Base-by-base conservation (phyloP, 257 asterid species). In the Gynochthodes officinalis region DNA sequence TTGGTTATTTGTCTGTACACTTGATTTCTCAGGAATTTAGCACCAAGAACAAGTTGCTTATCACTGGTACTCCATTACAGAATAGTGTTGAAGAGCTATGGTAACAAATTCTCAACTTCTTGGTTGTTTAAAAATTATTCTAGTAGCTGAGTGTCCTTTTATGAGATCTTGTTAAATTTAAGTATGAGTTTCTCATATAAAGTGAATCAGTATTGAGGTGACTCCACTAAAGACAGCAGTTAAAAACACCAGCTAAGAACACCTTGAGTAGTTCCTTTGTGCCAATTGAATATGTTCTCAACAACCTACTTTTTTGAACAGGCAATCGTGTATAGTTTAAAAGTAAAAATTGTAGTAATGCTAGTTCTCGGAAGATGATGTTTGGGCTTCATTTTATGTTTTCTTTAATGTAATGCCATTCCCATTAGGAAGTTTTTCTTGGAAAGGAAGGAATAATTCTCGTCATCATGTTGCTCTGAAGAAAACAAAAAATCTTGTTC, bases 81-180 rank as follows among this genome's bases (percentile, higher is more conserved):
- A 95, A 95, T 85, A 95, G 97, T 35, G 99, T 95, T 60, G 96
- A 92, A 82, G 99, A 95, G 90, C 96, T 95, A 77, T 95, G 99
- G 99, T 95, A 82, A 82, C 50, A 30, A 46, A 32, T 50, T 33
- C 49, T 50, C 37, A 37, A 18, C 53, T 35, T 60, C 59, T 48
- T 67, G 48, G 14, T 64, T 44, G 30, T 10, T 65, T 25, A 42
- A 43, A 23, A 2, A 5, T 0, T 23, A 14, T 7, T 70, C 71
- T 10, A 44, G 9, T 19, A 2, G 13, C 7, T 5, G 14, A 57
- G 23, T 28, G 32, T 35, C 62, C 62, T 68, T 68, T 39, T 40
- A 64, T 73, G n/a, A 62, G 70, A 30, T 18, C 10, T 33, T 8
- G 64, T 37, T 4, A 23, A 50, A 49, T 49, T 32, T 39, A 13